Percentiles rank a stretch among this genome's conserved stretches.
Evolutionary conservation across 208 protist genomes (phyloP).

Genomic region (Zelonia costaricensis): DNA sequence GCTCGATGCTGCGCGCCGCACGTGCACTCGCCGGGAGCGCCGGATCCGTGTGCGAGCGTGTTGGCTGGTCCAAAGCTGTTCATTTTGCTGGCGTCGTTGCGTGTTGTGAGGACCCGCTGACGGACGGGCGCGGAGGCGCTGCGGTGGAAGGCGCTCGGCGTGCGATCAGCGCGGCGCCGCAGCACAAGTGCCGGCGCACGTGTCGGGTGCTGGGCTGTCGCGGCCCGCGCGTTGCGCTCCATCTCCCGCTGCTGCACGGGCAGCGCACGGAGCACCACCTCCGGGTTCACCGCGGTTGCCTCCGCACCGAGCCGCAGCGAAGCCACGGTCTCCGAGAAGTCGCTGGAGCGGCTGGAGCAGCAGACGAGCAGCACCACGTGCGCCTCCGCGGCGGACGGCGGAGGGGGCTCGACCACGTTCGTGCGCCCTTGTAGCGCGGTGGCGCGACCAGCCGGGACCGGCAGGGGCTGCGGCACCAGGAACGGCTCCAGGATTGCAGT

Average conservation of each 20-base stretch:
- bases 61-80: no score
- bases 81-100: no score
- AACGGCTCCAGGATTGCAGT: constrained; percentile 72
- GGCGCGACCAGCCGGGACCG: neutral
- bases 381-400: neutral
- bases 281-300: constrained; percentile 45
- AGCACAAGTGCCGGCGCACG: neutral
- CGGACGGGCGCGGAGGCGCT: constrained; percentile 28
- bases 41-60: no score
- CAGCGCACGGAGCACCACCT: constrained; percentile 32
- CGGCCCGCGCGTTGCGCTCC: constrained; percentile 1
- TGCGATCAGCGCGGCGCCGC: neutral
- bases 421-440: neutral
- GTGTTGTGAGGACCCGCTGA: no score
- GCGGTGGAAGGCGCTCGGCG: no score
- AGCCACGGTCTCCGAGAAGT: constrained; percentile 76
- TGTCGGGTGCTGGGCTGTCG: neutral
- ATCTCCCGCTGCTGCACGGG: constrained; percentile 26
- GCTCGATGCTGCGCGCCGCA: no score
- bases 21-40: no score
- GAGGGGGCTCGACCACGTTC: neutral
- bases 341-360: constrained; percentile 54
- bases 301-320: constrained; percentile 75
- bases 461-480: constrained; percentile 35
- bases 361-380: constrained; percentile 47